These are phyloP conservation scores for Colletotrichum orbiculare DNA, from an alignment of 2,329 filamentous ascomycete genomes.

Conservation along the genomic window DNA sequence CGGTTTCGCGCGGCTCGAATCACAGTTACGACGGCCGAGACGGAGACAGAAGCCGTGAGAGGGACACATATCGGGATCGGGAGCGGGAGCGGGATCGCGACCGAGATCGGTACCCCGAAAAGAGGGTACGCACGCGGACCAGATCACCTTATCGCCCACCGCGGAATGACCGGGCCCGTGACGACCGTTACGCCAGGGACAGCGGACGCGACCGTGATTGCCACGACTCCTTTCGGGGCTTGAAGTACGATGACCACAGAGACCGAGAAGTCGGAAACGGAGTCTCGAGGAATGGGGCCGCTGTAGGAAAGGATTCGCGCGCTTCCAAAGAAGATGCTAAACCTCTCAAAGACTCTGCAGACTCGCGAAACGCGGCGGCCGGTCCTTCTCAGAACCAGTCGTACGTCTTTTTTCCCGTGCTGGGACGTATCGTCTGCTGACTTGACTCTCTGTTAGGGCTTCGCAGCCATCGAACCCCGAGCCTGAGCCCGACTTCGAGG, in stretches of 20 bases:
- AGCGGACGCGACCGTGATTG: slow-evolving; percentile 41
- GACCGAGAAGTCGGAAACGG: slow-evolving; percentile 63
- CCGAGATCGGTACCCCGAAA: slow-evolving; percentile 60
- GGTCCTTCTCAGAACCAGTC: slow-evolving; percentile 51
- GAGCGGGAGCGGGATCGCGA: slow-evolving; percentile 42
- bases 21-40: slow-evolving; percentile 64
- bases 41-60: slow-evolving; percentile 52
- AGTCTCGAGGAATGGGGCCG: slow-evolving; percentile 71
- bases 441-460: not conserved
- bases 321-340: slow-evolving; percentile 74
- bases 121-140: slow-evolving; percentile 66
- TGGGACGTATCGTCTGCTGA: not conserved
- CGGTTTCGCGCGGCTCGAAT: slow-evolving; percentile 53
- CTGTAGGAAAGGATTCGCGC: slow-evolving; percentile 68
- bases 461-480: slow-evolving; percentile 44
- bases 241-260: slow-evolving; percentile 59
- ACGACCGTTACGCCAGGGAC: slow-evolving; percentile 48
- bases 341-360: slow-evolving; percentile 70
- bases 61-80: slow-evolving; percentile 39
- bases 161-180: slow-evolving; percentile 49
- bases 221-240: slow-evolving; percentile 39
- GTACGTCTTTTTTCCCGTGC: slow-evolving; percentile 2
- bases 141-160: slow-evolving; percentile 59
- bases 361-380: slow-evolving; percentile 35
- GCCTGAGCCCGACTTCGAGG: slow-evolving; percentile 59